Conservation (phyloP, 169 alveolate genomes). For the Plasmodium cynomolgi region DNA sequence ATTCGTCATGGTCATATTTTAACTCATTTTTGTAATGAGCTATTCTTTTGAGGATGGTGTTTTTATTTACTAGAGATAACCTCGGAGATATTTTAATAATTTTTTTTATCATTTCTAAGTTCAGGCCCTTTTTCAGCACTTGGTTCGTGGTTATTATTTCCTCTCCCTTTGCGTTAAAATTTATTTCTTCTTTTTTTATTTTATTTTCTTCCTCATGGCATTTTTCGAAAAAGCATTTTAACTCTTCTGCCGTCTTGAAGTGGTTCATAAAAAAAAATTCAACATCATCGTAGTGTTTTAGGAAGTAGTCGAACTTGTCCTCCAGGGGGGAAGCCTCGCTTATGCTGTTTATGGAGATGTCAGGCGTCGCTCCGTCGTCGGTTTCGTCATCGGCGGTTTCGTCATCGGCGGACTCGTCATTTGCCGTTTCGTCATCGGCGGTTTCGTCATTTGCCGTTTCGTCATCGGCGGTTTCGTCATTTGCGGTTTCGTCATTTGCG, state of each 20-base stretch:
- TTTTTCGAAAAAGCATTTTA: conserved; percentile 48
- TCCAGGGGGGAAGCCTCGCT: background rate
- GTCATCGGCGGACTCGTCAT: background rate
- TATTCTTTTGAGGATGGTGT: conserved; percentile 43
- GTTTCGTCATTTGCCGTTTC: background rate
- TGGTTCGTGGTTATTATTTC: conserved; percentile 20
- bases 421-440: background rate
- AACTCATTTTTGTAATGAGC: conserved; percentile 66
- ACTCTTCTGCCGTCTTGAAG: conserved; percentile 31
- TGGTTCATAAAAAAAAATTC: conserved; percentile 30
- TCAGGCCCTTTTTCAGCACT: conserved; percentile 31
- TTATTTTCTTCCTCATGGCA: conserved; percentile 26
- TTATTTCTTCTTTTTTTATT: conserved; percentile 35
- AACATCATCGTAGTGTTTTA: conserved; percentile 40
- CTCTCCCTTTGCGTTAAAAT: conserved; percentile 32
- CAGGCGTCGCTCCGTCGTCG: background rate
- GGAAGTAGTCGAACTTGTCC: conserved; percentile 18
- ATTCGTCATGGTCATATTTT: conserved; percentile 38
- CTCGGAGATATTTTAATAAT: conserved; percentile 59
- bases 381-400: background rate
- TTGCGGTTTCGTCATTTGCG: background rate
- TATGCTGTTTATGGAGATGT: background rate
- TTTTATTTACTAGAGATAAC: conserved; percentile 56
- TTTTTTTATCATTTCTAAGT: conserved; percentile 70
- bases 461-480: no score